phyloP scores from a whole-genome alignment of 352 stramenopile genomes.

The Globisporangium emineosum region DNA sequence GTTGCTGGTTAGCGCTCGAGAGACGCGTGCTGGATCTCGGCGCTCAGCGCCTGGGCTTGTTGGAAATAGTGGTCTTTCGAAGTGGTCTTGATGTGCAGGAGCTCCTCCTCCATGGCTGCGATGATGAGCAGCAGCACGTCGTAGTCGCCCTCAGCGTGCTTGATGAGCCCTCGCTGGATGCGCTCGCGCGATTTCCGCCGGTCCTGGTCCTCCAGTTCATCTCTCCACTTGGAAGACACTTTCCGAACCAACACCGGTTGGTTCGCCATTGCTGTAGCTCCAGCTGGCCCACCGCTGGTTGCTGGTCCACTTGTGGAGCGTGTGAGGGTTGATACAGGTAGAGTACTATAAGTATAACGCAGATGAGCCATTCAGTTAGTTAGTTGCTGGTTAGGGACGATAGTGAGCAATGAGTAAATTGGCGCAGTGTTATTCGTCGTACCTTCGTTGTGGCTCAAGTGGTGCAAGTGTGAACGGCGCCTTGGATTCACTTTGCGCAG shows the following conservation, averaged over 20 bases:
- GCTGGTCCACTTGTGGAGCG: slow-evolving; percentile 7
- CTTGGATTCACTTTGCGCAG: background rate
- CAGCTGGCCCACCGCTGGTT: background rate
- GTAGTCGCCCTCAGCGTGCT: slow-evolving; percentile 56
- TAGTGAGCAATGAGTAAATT: too few species aligned
- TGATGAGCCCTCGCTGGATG: slow-evolving; percentile 56
- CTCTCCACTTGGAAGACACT: slow-evolving; percentile 51
- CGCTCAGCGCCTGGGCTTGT: slow-evolving; percentile 48
- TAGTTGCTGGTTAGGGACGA: background rate
- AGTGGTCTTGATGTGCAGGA: slow-evolving; percentile 70
- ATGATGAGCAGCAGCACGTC: slow-evolving; percentile 62
- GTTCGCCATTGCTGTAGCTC: slow-evolving; percentile 15
- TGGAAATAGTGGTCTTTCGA: slow-evolving; percentile 66
- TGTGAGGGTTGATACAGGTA: slow-evolving; percentile 6
- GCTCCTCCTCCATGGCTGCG: slow-evolving; percentile 72
- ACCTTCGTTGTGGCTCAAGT: slow-evolving; percentile 13
- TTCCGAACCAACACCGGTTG: slow-evolving; percentile 41
- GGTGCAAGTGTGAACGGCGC: slow-evolving; percentile 6
- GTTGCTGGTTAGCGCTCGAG: slow-evolving; percentile 31
- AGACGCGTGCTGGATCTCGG: slow-evolving; percentile 45
- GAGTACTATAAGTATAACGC: slow-evolving; percentile 11
- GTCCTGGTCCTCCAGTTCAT: slow-evolving; percentile 51
- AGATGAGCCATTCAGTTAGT: background rate
- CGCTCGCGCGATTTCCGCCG: slow-evolving; percentile 58
- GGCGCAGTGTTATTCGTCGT: background rate